Conservation (phyloP, 768 basidiomycete genomes). For the Serendipita vermifera region DNA sequence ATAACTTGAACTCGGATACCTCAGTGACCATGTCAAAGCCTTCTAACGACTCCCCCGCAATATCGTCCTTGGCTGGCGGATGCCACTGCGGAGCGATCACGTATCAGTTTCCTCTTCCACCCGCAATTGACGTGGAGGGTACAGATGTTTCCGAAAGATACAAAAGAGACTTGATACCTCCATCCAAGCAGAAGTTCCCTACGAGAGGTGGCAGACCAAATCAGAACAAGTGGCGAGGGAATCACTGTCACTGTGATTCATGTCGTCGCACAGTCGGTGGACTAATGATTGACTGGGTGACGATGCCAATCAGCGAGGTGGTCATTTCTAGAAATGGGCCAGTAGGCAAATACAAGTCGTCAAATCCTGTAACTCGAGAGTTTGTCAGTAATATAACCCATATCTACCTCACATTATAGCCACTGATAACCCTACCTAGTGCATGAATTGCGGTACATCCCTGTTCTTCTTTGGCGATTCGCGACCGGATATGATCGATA, state of each 20-base stretch:
- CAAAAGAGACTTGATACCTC: neutral
- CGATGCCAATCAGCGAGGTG: neutral
- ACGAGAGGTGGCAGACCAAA: neutral
- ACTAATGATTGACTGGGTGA: neutral
- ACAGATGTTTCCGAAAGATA: neutral
- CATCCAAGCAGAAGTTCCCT: neutral
- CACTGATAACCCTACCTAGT: too few relatives aligned
- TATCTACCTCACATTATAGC: too few relatives aligned
- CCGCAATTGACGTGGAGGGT: neutral
- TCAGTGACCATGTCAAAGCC: neutral
- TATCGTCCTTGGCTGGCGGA: neutral
- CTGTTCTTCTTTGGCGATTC: neutral
- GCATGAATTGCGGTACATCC: neutral
- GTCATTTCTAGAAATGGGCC: neutral
- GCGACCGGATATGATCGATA: neutral
- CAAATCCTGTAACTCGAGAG: neutral
- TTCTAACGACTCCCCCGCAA: neutral
- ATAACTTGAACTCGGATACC: neutral
- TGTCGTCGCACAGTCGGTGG: neutral
- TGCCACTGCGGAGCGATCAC: neutral
- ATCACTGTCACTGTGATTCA: neutral
- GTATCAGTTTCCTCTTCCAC: neutral
- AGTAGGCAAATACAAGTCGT: neutral
- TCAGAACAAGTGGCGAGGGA: neutral
- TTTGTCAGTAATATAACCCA: conserved; percentile 1